These are phyloP conservation scores for Paramecium bursaria DNA, from an alignment of 73 alveolate species.

Conservation along the genomic window DNA sequence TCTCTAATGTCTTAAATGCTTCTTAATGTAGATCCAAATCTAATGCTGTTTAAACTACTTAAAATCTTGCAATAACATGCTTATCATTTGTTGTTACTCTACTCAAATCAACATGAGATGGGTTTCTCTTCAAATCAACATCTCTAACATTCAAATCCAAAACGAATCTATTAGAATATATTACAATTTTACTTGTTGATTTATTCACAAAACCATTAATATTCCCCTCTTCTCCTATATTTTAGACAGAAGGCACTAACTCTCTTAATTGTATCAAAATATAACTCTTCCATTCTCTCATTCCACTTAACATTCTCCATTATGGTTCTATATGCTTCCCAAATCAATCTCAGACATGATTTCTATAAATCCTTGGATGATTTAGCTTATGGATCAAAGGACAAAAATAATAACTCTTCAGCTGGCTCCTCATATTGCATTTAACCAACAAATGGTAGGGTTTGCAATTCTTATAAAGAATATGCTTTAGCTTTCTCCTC, in stretches of 20 bases:
- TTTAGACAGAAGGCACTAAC: constrained; percentile 50
- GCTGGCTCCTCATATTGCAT: constrained; percentile 53
- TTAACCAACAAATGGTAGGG: constrained; percentile 49
- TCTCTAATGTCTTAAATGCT: constrained; percentile 47
- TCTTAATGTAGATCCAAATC: constrained; percentile 27
- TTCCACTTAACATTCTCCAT: constrained; percentile 65
- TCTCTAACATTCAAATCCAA: constrained; percentile 57
- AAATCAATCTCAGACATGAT: constrained; percentile 14
- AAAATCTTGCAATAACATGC: constrained; percentile 44
- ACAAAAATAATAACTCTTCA: constrained; percentile 24
- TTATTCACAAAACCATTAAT: constrained; percentile 52
- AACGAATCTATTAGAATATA: background rate
- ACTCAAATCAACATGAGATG: constrained; percentile 41
- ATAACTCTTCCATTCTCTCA: constrained; percentile 47
- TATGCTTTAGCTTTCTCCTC: constrained; percentile 25
- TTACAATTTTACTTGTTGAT: constrained; percentile 8
- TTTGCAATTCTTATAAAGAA: constrained; percentile 15
- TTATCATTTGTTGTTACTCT: constrained; percentile 52
- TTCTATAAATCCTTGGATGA: constrained; percentile 14
- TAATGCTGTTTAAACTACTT: constrained; percentile 44
- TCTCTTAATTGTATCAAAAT: constrained; percentile 42
- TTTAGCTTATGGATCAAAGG: constrained; percentile 56
- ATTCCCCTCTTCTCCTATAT: constrained; percentile 40
- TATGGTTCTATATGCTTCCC: constrained; percentile 49
- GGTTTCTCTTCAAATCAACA: constrained; percentile 21